Evolutionary conservation across 202 grass and related monocot genomes (phyloP).

Genomic region (Schoenoplectus triqueter): DNA sequence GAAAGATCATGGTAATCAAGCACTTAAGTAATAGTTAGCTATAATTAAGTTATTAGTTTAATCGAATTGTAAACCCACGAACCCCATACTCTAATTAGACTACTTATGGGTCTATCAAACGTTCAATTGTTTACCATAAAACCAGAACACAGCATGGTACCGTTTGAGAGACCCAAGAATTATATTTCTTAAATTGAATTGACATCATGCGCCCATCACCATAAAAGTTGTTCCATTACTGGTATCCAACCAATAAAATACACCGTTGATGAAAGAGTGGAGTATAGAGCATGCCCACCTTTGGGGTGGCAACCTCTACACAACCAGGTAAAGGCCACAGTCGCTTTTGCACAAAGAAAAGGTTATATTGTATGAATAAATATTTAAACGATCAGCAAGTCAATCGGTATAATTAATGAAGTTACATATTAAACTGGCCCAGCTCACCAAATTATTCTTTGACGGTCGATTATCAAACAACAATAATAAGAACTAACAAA

Average conservation of each 20-base stretch:
- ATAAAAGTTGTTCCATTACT: slow-evolving; percentile 30
- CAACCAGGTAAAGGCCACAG: slow-evolving; percentile 8
- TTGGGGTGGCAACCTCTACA: slow-evolving; percentile 20
- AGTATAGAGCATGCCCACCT: slow-evolving; percentile 30
- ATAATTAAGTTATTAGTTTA: neutral
- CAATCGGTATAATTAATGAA: slow-evolving; percentile 13
- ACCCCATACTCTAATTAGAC: slow-evolving; percentile 1
- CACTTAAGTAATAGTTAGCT: neutral
- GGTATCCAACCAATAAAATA: slow-evolving; percentile 28
- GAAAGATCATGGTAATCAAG: neutral
- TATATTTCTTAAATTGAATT: slow-evolving; percentile 21
- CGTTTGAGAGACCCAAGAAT: slow-evolving; percentile 32
- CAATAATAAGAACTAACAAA: neutral
- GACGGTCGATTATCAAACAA: neutral
- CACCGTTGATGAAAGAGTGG: slow-evolving; percentile 10
- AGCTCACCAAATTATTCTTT: neutral
- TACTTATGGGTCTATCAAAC: slow-evolving; percentile 18
- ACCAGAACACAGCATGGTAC: slow-evolving; percentile 35
- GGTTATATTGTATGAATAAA: neutral
- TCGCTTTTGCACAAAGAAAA: slow-evolving; percentile 13
- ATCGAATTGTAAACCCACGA: slow-evolving; percentile 6
- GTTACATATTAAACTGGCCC: neutral
- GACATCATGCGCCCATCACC: slow-evolving; percentile 37
- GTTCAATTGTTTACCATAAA: slow-evolving; percentile 27
- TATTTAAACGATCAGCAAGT: neutral